A percentile compares a stretch with the other conserved stretches of the same genome.
Conservation (phyloP, 768 basidiomycete species). For the Favolaschia claudopus region DNA sequence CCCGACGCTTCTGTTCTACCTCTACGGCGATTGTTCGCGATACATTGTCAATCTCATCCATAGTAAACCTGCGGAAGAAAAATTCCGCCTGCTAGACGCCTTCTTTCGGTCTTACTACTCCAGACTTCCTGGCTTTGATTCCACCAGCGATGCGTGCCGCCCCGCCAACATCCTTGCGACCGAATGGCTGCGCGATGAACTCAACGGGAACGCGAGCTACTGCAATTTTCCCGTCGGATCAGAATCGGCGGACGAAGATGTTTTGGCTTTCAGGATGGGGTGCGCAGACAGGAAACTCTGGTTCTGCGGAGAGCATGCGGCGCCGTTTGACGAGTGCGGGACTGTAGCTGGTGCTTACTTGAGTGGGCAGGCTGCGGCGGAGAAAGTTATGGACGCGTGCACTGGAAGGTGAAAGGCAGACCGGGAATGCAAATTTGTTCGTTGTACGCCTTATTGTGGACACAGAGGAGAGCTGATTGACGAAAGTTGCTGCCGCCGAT, state of each 20-base stretch:
- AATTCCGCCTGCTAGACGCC: conserved; percentile 18
- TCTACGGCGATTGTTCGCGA: conserved; percentile 29
- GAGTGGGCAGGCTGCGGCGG: conserved; percentile 20
- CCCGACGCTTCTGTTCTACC: conserved; percentile 28
- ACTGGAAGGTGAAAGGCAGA: too few species aligned
- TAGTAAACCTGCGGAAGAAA: conserved; percentile 22
- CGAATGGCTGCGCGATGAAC: conserved; percentile 25
- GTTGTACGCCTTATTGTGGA: too few species aligned
- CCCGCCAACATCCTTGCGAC: conserved; percentile 26
- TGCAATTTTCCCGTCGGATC: conserved; percentile 30
- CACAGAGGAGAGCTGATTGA: too few species aligned
- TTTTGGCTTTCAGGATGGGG: conserved; percentile 24
- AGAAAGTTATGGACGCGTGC: conserved; percentile 7
- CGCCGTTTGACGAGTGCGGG: conserved; percentile 30
- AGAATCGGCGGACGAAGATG: conserved; percentile 26
- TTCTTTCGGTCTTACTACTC: conserved; percentile 31
- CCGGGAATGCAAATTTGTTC: too few species aligned
- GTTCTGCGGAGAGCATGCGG: conserved; percentile 31
- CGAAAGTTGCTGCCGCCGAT: too few species aligned
- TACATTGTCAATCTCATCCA: conserved; percentile 25
- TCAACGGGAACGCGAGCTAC: conserved; percentile 26
- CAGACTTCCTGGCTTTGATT: conserved; percentile 23
- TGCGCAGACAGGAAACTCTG: conserved; percentile 22
- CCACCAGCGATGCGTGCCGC: conserved; percentile 12
- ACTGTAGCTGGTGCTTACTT: conserved; percentile 29